phyloP scores from a whole-genome alignment of 768 basidiomycete species.

The Strobilomyces confusus region DNA sequence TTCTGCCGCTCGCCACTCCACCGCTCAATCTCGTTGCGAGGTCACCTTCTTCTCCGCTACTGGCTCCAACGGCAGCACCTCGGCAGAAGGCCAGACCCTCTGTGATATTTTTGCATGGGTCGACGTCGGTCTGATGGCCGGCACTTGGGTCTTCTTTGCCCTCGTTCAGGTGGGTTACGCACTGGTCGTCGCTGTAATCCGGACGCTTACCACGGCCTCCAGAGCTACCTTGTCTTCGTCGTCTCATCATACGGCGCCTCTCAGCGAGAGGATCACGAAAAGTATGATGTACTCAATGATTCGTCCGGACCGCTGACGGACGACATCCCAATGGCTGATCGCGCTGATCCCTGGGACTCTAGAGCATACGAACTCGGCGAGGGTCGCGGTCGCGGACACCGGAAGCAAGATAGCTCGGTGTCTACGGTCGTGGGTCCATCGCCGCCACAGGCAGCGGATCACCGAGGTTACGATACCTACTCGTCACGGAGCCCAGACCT shows the following conservation, averaged over 20 bases:
- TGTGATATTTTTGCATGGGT: conserved; percentile 94
- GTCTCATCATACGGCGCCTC: conserved; percentile 62
- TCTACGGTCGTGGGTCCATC: conserved; percentile 54
- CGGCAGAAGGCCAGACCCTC: conserved; percentile 59
- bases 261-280: conserved; percentile 77
- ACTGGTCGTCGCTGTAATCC: not conserved
- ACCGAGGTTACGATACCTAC: conserved; percentile 21
- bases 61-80: conserved; percentile 28
- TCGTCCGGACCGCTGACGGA: conserved; percentile 46
- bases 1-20: conserved; percentile 72
- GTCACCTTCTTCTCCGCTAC: conserved; percentile 47
- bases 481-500: conserved; percentile 31
- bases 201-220: conserved; percentile 1
- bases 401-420: conserved; percentile 54
- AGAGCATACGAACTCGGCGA: conserved; percentile 40
- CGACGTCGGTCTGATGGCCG: conserved; percentile 87
- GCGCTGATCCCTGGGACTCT: conserved; percentile 68
- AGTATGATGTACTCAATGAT: conserved; percentile 72
- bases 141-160: conserved; percentile 78
- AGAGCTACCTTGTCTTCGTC: conserved; percentile 50
- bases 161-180: conserved; percentile 60
- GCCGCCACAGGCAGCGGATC: conserved; percentile 42
- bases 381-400: conserved; percentile 42
- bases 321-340: conserved; percentile 63
- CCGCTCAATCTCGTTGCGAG: conserved; percentile 66